phyloP scores from a whole-genome alignment of 768 basidiomycete genomes.

The Cystofilobasidium macerans region DNA sequence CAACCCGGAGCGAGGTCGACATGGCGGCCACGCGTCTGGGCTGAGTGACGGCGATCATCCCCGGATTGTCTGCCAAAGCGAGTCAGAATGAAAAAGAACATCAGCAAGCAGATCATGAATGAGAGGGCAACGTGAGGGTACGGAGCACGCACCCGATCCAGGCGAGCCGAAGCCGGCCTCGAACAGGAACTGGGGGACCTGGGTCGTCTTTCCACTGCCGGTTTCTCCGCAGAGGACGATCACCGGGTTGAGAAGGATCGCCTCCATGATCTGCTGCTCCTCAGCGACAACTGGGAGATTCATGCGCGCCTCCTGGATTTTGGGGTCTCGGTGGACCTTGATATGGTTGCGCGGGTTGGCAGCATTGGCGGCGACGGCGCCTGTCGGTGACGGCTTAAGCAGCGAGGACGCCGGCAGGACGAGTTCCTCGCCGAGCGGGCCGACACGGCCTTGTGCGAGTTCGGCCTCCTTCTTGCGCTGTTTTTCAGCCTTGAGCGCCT shows the following conservation, averaged over 20 bases:
- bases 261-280: slow-evolving; percentile 89
- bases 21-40: slow-evolving; percentile 94
- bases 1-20: slow-evolving; percentile 87
- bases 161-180: slow-evolving; percentile 87
- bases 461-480: background rate
- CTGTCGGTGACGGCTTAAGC: slow-evolving; percentile 28
- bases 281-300: slow-evolving; percentile 81
- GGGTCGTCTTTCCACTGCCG: slow-evolving; percentile 96
- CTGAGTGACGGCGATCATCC: slow-evolving; percentile 96
- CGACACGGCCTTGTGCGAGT: slow-evolving; percentile 40
- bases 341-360: slow-evolving; percentile 41
- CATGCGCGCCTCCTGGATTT: slow-evolving; percentile 64
- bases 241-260: slow-evolving; percentile 72
- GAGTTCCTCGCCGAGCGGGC: slow-evolving; percentile 67
- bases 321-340: slow-evolving; percentile 52
- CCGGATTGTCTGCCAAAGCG: slow-evolving; percentile 72
- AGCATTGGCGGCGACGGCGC: slow-evolving; percentile 20
- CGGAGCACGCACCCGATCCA: slow-evolving; percentile 65
- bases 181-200: slow-evolving; percentile 95
- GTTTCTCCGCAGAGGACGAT: slow-evolving; percentile 89
- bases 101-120: background rate
- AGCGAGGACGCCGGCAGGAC: slow-evolving; percentile 58
- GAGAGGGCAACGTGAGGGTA: slow-evolving; percentile 4
- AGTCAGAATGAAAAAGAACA: slow-evolving; percentile 7
- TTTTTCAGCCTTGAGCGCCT: background rate